Evolutionary conservation across 495 filamentous ascomycete species (phyloP), one percentile per base, ranked within the genome.

Genomic region (Penicillium atrosanguineum): DNA sequence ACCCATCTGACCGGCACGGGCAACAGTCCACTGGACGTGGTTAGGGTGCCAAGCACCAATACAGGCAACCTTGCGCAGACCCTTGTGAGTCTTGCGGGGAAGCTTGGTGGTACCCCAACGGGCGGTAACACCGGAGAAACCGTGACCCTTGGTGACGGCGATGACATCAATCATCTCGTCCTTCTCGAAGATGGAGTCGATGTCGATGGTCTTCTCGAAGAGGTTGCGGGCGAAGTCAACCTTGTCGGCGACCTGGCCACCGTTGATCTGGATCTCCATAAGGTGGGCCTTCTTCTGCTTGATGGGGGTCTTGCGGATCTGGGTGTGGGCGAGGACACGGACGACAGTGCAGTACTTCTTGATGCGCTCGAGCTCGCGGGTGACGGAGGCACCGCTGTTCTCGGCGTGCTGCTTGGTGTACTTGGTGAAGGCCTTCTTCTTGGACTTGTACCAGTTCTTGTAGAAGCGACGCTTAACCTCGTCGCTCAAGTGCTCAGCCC

Each of bases 361-460:
- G 82, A 99, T 97, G 77, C 95, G 92, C 85, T 96, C 93, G 63
- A 97, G 87, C 79, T 99, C 95, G 73, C 89, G 87, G 74, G 87
- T 89, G 81, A 98, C 87, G 61, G 90, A 88, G 64, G 89, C 80
- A 66, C 89, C 93, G 77, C 69, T 85, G 80, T 78, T 87, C 76
- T 96, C 91, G 62, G 95, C 88, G 87, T 97, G 90, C 85, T 95
- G 93, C 90, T 97, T 97, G 83, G 95, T 89, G 79, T 99, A 99
- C 84, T 95, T 96, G 82, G 95, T 99, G 84, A 97, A 99, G 52
- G 95, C 95, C 91, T 99, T 99, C 90, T 96, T 97, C 92, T 99
- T 99, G 83, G 83, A 88, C 84, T 95, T 95, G 89, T 99, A 99
- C 95, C 95, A 99, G 85, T 99, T 99, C 91, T 99, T 99, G 88